Conservation (phyloP, 129 eudicot species). For the Dittrichia graveolens region DNA sequence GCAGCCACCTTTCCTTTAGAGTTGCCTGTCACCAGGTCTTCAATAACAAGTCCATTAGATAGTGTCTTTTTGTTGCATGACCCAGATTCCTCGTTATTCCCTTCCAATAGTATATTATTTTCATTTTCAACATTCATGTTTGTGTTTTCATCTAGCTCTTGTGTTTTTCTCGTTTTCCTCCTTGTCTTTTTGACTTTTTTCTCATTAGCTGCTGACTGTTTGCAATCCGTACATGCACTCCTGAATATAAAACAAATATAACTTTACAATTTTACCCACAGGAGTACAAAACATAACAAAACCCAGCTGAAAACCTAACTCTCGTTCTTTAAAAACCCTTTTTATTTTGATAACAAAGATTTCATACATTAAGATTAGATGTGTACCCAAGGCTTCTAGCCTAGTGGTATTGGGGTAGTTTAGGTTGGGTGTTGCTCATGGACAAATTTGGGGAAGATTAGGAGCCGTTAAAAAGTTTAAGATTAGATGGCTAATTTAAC, state of each 20-base stretch:
- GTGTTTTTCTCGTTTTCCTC: slow-evolving; percentile 46
- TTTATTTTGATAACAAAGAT: not conserved
- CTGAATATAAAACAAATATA: slow-evolving; percentile 16
- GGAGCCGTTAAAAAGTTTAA: no score
- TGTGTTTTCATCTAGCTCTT: slow-evolving; percentile 37
- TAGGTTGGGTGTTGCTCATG: no score
- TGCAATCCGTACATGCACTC: slow-evolving; percentile 34
- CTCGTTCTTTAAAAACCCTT: not conserved
- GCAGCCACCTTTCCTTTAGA: slow-evolving; percentile 80
- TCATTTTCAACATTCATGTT: slow-evolving; percentile 34
- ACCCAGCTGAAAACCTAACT: no score
- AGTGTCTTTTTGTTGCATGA: slow-evolving; percentile 44
- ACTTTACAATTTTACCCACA: not conserved
- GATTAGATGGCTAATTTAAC: no score
- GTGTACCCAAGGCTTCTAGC: no score
- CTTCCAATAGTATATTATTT: slow-evolving; percentile 19
- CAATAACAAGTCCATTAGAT: slow-evolving; percentile 73
- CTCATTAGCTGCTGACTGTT: slow-evolving; percentile 45
- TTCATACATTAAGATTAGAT: no score
- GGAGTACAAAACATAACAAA: not conserved
- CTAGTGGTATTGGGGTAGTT: no score
- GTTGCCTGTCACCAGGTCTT: slow-evolving; percentile 54
- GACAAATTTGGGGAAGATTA: no score
- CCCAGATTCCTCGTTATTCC: slow-evolving; percentile 25
- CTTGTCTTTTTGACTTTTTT: slow-evolving; percentile 54